Percentiles rank a stretch among this genome's conserved stretches.
phyloP scores from a whole-genome alignment of 495 filamentous ascomycete species.

The Daldinia decipiens region DNA sequence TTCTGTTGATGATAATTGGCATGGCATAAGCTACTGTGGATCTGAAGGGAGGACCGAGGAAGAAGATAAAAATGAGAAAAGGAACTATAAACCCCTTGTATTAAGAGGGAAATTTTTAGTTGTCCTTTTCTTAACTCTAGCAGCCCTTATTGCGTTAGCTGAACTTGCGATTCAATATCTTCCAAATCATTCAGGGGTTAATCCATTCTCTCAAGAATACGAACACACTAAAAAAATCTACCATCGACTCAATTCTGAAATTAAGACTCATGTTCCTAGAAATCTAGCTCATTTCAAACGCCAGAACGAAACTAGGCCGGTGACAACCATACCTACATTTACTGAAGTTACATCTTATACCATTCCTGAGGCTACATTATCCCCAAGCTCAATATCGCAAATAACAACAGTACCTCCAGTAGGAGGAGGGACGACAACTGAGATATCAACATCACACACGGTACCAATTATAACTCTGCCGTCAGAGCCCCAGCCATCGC shows the following conservation, averaged over 20 bases:
- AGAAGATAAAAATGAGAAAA: conserved; percentile 14
- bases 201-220: conserved; percentile 8
- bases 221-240: conserved; percentile 27
- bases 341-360: conserved; percentile 10
- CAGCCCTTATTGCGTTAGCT: conserved; percentile 28
- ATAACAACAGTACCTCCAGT: background rate
- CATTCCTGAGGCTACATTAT: background rate
- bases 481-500: conserved; percentile 1
- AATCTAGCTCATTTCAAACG: conserved; percentile 15
- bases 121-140: conserved; percentile 24
- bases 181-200: conserved; percentile 25
- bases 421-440: background rate
- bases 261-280: background rate
- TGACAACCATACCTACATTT: conserved; percentile 3
- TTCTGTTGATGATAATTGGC: conserved; percentile 31
- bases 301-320: conserved; percentile 23
- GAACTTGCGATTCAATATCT: conserved; percentile 42
- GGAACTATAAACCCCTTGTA: conserved; percentile 40
- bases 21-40: conserved; percentile 37
- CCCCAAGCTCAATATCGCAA: conserved; percentile 1
- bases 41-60: conserved; percentile 36
- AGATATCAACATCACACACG: background rate
- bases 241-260: conserved; percentile 8
- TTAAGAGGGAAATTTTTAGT: conserved; percentile 31
- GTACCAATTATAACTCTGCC: background rate